A percentile compares a stretch with the other conserved stretches of the same genome.
Evolutionary conservation across 1,284 basidiomycete species (phyloP).

Genomic region (Leccinum pachyderme): DNA sequence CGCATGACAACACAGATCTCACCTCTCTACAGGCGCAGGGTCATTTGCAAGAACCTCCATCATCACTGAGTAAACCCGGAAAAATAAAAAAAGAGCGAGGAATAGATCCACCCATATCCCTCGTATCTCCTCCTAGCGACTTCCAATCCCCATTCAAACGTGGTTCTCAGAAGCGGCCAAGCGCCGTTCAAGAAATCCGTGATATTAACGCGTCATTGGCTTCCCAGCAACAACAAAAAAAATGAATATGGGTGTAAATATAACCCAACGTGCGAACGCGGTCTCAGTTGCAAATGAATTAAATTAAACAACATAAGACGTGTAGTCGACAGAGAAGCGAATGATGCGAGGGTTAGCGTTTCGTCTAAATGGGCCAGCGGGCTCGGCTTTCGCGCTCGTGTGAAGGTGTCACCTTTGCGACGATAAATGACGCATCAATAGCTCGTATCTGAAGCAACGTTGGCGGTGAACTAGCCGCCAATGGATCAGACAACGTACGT

Average conservation of each 20-base stretch:
- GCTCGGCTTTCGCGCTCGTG: background rate
- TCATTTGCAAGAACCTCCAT: background rate
- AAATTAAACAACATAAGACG: slow-evolving; percentile 17
- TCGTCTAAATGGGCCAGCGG: slow-evolving; percentile 14
- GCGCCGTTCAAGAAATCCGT: slow-evolving; percentile 4
- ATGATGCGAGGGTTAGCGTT: background rate
- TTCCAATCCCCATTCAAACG: slow-evolving; percentile 17
- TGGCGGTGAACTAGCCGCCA: background rate
- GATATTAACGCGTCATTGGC: slow-evolving; percentile 6
- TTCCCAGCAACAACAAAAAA: background rate
- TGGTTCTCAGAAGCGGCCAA: background rate
- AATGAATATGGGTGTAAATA: slow-evolving; percentile 1
- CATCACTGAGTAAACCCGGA: background rate
- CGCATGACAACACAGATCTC: slow-evolving; percentile 8
- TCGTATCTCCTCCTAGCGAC: background rate
- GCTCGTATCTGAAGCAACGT: slow-evolving; percentile 50
- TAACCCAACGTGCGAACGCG: slow-evolving; percentile 4
- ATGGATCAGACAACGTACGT: slow-evolving; percentile 61
- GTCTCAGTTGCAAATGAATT: slow-evolving; percentile 7
- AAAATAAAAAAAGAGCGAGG: background rate
- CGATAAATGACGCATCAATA: slow-evolving; percentile 63
- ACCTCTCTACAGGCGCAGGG: slow-evolving; percentile 22
- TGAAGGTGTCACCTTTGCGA: slow-evolving; percentile 15
- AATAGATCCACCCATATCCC: background rate
- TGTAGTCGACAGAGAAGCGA: slow-evolving; percentile 8